Evolutionary conservation across 768 basidiomycete species (phyloP), one percentile per base, ranked within the genome.

Genomic region (Scleroderma bovista): DNA sequence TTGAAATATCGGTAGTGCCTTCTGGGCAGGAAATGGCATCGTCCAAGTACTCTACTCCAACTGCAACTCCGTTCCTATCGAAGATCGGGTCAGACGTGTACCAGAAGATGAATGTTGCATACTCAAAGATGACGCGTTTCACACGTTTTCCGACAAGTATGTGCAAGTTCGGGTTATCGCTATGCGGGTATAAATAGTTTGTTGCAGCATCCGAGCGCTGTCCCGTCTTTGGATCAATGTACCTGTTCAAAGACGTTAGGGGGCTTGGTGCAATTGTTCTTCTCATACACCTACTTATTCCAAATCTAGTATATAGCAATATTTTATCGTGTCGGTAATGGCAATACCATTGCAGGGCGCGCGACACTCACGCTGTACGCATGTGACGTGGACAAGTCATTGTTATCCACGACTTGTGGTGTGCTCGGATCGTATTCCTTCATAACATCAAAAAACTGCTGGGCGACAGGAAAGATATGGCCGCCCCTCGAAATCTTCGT

Each of bases 391-490:
- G 48, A 57, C 50, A 84, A 71, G 22, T 66, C 71, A 55, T 81
- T 83, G 24, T 62, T 57, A 56, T 84, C 82, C 0, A 78, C 67
- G 3, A 70, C 69, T 3, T 52, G 58, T 3, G 61, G 63, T 12
- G 80, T 75, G 8, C 62, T 66, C n/a, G 71, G 69, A 60, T 84
- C 82, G 23, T 76, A 81, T 24, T 60, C 52, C 13, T 54, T 60
- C 1, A 69, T 81, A 13, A 77, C 70, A 3, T 67, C 61, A 23
- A 84, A 65, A 53, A 77, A 79, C 19, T 83, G 67, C 19, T 70
- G 62, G 10, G 65, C 73, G 13, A 59, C 1, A 2, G 24, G 47
- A 44, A 58, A 38, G 15, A 50, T 20, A 15, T 32, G 41, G 3
- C 48, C 45, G 6, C 57, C 51, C 6, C 24, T 16, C 11, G 66